These are phyloP conservation scores for Ceratobasidium sp. DNA, from an alignment of 1,284 basidiomycete genomes.

Conservation along the genomic window DNA sequence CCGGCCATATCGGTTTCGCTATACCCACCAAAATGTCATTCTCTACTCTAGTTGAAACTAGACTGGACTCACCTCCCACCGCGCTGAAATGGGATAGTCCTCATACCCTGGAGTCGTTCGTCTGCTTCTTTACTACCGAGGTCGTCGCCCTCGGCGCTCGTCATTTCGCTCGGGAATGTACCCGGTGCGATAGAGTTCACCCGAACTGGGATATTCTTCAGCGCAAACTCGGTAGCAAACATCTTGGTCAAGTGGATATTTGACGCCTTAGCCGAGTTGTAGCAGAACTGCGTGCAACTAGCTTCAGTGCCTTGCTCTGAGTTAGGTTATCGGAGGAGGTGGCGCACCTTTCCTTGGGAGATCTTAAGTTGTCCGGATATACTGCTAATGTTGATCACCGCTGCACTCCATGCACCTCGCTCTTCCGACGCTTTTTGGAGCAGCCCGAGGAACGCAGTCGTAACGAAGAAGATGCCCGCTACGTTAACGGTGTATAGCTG, in stretches of 20 bases:
- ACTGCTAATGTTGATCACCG: conserved; percentile 81
- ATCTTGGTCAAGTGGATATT: conserved; percentile 70
- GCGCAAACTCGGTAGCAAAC: conserved; percentile 16
- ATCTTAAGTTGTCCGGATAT: conserved; percentile 78
- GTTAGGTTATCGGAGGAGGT: neutral
- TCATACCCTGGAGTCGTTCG: neutral
- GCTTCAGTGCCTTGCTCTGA: too few relatives aligned
- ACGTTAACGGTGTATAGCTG: conserved; percentile 67
- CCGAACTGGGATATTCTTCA: conserved; percentile 24
- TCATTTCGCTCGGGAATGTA: conserved; percentile 74
- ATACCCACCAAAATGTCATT: neutral
- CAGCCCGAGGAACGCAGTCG: conserved; percentile 77
- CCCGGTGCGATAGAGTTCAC: conserved; percentile 14
- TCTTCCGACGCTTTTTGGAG: conserved; percentile 65
- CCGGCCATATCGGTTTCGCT: conserved; percentile 81
- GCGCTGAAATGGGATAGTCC: neutral
- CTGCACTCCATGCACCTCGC: too few relatives aligned
- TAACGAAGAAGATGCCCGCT: conserved; percentile 79
- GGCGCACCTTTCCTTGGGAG: conserved; percentile 78
- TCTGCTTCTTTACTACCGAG: conserved; percentile 5
- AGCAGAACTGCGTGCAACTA: conserved; percentile 75
- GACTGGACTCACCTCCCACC: neutral
- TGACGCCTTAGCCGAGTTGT: conserved; percentile 84
- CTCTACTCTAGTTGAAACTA: neutral
- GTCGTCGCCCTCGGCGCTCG: conserved; percentile 59